These are phyloP conservation scores for Phialocephala sp. DNA, from an alignment of 2,329 filamentous ascomycete species.

Conservation along the genomic window DNA sequence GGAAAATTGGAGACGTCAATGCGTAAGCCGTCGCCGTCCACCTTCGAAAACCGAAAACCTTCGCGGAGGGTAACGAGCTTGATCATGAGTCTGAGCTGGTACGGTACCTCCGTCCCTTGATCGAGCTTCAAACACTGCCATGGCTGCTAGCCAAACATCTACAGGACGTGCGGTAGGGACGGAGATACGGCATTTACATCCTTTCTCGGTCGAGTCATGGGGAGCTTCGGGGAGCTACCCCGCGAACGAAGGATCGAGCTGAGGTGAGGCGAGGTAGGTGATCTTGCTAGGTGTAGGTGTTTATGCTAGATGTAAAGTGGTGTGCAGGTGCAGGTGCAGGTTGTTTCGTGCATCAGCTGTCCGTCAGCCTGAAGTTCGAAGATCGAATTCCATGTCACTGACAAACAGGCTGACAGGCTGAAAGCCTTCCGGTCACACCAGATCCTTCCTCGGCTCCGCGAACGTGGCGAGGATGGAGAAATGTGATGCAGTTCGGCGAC, in stretches of 20 bases:
- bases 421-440: no score
- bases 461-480: no score
- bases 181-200: not conserved
- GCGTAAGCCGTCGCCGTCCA: not conserved
- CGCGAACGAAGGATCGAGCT: not conserved
- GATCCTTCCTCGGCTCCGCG: no score
- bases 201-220: not conserved
- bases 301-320: no score
- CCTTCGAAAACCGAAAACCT: not conserved
- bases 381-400: not conserved
- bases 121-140: not conserved
- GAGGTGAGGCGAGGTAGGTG: not conserved
- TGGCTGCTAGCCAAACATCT: not conserved
- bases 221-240: not conserved
- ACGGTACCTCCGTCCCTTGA: not conserved
- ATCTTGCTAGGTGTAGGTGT: not conserved
- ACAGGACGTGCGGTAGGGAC: not conserved
- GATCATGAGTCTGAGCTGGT: not conserved
- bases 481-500: no score
- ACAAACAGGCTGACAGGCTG: not conserved
- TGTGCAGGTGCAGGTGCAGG: not conserved
- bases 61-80: not conserved
- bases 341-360: not conserved
- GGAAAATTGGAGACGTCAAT: conserved; percentile 1
- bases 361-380: not conserved